These are phyloP conservation scores for Apiospora malaysiana DNA, from an alignment of 2,329 filamentous ascomycete genomes.

Conservation along the genomic window DNA sequence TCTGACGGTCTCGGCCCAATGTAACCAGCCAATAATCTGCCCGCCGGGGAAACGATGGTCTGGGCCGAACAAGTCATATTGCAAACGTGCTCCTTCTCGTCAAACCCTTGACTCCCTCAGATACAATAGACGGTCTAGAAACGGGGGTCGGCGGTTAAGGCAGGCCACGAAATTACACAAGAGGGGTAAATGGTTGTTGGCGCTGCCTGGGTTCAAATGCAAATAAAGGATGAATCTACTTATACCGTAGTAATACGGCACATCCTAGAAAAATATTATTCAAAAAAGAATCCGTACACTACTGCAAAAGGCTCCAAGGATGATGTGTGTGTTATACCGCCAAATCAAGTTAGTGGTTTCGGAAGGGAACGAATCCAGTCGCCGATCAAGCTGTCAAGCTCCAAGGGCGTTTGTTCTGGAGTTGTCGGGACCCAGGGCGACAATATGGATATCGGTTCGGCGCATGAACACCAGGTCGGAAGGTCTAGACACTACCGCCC, in stretches of 20 bases:
- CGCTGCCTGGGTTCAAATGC: neutral
- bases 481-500: neutral
- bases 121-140: conserved; percentile 6
- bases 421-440: neutral
- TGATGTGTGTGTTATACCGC: neutral
- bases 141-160: conserved; percentile 2
- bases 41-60: neutral
- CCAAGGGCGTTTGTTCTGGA: neutral
- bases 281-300: neutral
- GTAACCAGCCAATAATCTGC: neutral
- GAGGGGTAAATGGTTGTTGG: neutral
- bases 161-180: conserved; percentile 1
- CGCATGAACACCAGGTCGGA: conserved; percentile 1
- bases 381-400: neutral
- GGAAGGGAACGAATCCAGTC: conserved; percentile 1
- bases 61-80: neutral
- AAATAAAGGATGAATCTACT: neutral
- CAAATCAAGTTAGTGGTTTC: conserved; percentile 3
- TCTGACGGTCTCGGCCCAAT: conserved; percentile 12
- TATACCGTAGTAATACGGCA: neutral
- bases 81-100: neutral
- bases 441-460: neutral
- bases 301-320: conserved; percentile 9
- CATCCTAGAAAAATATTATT: neutral
- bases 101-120: neutral